Evolutionary conservation across 2,329 filamentous ascomycete genomes (phyloP), one percentile per base, ranked within the genome.

Genomic region (Arthrobotrys pseudoclavata): DNA sequence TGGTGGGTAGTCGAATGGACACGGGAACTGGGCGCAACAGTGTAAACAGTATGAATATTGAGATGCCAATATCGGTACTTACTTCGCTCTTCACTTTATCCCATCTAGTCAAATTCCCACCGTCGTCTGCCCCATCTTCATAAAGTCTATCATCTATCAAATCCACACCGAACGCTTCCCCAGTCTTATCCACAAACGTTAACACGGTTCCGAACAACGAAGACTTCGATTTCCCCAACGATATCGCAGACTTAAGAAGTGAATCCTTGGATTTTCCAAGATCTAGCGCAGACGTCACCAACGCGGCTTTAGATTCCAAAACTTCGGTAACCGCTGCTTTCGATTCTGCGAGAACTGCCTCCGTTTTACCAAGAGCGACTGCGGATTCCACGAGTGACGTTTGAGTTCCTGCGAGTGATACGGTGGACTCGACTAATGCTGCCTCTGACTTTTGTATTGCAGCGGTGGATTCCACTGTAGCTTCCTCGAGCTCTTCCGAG

Each of bases 61-160:
- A 1, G n/a, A 34, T 34, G 10, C 37, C 1, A n/a, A 15, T 3
- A 40, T 57, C 29, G 13, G 18, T 6, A 64, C 62, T 20, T 34
- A 76, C 72, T n/a, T 76, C 72, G 13, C 48, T 68, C 42, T 67
- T 76, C 9, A 69, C 55, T 45, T 70, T 69, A 26, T 53, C 72
- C 61, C 66, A 69, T n/a, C 64, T 48, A 31, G 57, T 61, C 15
- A 70, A 40, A n/a, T 64, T 60, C 20, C 50, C 57, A 0, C 24
- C 24, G 5, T 34, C 24, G 12, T 53, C 57, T 10, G 45, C n/a
- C 13, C 50, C 69, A 24, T 60, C 29, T 9, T 24, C 15, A 9
- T 55, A 42, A 20, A 57, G 45, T 7, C 22, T 50, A 12, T 62
- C 55, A 52, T 72, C 69, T 31, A 72, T 66, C 3, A 72, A 15